Percentiles rank a stretch among this genome's conserved stretches.
These are phyloP conservation scores for Prunus yedoensis DNA, from an alignment of 331 rosid species.

Conservation along the genomic window DNA sequence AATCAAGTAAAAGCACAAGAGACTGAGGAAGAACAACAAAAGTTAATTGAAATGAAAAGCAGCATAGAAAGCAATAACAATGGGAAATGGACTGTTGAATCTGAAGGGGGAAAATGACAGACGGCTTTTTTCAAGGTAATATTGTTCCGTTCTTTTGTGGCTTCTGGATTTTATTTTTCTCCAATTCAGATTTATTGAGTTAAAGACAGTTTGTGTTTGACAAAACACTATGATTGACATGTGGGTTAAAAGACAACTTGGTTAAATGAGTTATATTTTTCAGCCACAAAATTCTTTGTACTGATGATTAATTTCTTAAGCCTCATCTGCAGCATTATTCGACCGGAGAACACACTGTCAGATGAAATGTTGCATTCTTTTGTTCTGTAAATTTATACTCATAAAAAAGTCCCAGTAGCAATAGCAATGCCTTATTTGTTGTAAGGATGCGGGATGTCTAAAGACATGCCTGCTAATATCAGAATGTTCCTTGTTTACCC, in stretches of 20 bases:
- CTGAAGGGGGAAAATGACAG: slow-evolving; percentile 16
- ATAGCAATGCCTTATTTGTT: neutral
- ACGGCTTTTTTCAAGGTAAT: neutral
- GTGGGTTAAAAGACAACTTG: slow-evolving; percentile 5
- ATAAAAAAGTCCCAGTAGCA: neutral
- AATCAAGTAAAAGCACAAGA: slow-evolving; percentile 35
- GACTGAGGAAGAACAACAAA: slow-evolving; percentile 54
- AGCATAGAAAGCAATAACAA: slow-evolving; percentile 26
- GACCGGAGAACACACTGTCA: neutral
- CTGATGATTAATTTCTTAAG: neutral
- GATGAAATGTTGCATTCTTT: neutral
- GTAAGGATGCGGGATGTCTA: neutral
- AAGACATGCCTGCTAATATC: neutral
- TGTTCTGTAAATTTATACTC: neutral
- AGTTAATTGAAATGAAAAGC: slow-evolving; percentile 56
- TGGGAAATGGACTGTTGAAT: slow-evolving; percentile 25
- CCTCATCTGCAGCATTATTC: neutral
- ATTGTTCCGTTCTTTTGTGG: neutral
- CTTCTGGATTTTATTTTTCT: neutral
- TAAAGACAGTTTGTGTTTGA: neutral
- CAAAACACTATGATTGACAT: slow-evolving; percentile 1
- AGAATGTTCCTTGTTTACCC: neutral
- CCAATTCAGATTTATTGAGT: neutral
- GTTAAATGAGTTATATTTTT: neutral
- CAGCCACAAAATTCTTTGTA: neutral